A percentile compares a stretch with the other conserved stretches of the same genome.
Evolutionary conservation across 2,329 filamentous ascomycete species (phyloP).

Genomic region (Hypoxylon sp.): DNA sequence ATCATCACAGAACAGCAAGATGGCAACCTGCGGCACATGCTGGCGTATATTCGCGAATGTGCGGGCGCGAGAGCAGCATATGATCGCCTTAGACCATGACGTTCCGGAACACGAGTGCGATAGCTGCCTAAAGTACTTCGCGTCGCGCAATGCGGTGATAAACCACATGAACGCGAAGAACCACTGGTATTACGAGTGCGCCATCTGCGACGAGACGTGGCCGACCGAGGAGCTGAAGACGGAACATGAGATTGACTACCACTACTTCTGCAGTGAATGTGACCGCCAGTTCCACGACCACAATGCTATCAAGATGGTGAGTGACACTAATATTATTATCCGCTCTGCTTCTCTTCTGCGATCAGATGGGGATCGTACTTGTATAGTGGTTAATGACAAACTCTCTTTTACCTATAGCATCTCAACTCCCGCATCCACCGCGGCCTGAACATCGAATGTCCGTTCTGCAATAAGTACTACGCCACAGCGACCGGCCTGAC

Average conservation of each 20-base stretch:
- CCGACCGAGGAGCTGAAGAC: slow-evolving; percentile 28
- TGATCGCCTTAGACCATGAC: slow-evolving; percentile 31
- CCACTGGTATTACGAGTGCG: slow-evolving; percentile 54
- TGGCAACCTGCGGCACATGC: slow-evolving; percentile 44
- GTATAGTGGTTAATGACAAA: not conserved
- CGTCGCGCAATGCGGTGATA: slow-evolving; percentile 7
- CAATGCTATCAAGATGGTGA: slow-evolving; percentile 55
- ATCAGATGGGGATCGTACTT: not conserved
- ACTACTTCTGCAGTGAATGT: slow-evolving; percentile 56
- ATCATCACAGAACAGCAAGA: not conserved
- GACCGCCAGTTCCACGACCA: slow-evolving; percentile 52
- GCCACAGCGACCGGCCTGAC: slow-evolving; percentile 67
- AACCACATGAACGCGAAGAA: slow-evolving; percentile 53
- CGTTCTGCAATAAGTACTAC: slow-evolving; percentile 67
- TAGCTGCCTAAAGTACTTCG: slow-evolving; percentile 37
- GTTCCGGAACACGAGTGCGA: slow-evolving; percentile 44
- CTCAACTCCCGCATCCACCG: slow-evolving; percentile 67
- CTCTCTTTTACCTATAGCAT: slow-evolving; percentile 60
- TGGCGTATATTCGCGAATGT: slow-evolving; percentile 23
- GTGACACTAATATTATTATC: slow-evolving; percentile 5
- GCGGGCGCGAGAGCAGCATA: slow-evolving; percentile 41
- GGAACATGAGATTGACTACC: slow-evolving; percentile 52
- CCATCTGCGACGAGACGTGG: slow-evolving; percentile 47
- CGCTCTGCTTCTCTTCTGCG: not conserved
- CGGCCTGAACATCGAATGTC: slow-evolving; percentile 63